phyloP scores from a whole-genome alignment of 2,329 filamentous ascomycete species.

The Diaporthe sp. region DNA sequence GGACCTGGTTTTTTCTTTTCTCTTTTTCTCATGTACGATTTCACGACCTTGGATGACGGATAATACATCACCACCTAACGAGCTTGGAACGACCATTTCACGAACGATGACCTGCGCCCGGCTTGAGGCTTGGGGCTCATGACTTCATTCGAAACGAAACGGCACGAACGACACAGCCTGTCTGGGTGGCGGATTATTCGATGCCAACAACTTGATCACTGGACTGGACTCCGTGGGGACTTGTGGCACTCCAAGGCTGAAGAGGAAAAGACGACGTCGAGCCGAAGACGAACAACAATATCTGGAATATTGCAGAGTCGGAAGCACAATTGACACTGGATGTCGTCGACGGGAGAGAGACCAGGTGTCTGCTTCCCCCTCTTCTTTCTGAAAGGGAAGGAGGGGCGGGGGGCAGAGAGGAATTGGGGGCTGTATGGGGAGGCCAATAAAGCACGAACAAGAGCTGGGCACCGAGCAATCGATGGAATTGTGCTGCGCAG shows the following conservation, averaged over 20 bases:
- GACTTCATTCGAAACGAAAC: slow-evolving; percentile 42
- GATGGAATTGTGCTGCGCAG: slow-evolving; percentile 51
- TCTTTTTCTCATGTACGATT: slow-evolving; percentile 61
- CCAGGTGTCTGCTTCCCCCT: slow-evolving; percentile 46
- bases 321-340: slow-evolving; percentile 58
- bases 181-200: slow-evolving; percentile 42
- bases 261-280: slow-evolving; percentile 50
- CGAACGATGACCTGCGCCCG: slow-evolving; percentile 47
- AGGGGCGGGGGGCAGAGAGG: slow-evolving; percentile 34
- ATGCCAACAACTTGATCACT: slow-evolving; percentile 40
- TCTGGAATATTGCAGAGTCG: slow-evolving; percentile 54
- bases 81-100: slow-evolving; percentile 54
- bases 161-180: slow-evolving; percentile 33
- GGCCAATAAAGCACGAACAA: slow-evolving; percentile 44
- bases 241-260: slow-evolving; percentile 38
- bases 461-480: slow-evolving; percentile 48
- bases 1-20: slow-evolving; percentile 53
- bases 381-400: neutral
- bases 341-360: slow-evolving; percentile 55
- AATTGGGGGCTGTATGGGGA: slow-evolving; percentile 49
- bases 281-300: slow-evolving; percentile 51
- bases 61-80: slow-evolving; percentile 45
- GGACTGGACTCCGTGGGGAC: slow-evolving; percentile 45
- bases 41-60: slow-evolving; percentile 60
- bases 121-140: slow-evolving; percentile 43